Conservation (phyloP, 1,284 basidiomycete species). For the Fomes fomentarius region DNA sequence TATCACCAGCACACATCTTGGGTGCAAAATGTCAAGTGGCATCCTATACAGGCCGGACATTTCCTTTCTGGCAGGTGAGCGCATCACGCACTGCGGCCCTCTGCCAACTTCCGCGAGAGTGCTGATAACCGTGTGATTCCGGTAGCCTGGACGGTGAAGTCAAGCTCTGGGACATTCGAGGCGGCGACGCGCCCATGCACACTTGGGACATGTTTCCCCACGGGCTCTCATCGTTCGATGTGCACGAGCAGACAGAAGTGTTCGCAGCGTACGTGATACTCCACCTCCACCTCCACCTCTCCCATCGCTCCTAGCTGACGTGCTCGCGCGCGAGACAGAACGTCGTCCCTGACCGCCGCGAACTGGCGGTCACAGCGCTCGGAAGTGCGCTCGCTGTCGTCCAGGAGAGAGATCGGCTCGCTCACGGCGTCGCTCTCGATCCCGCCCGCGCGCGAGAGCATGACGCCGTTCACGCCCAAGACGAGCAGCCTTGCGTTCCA, state of each 20-base stretch:
- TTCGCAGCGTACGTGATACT: constrained; percentile 77
- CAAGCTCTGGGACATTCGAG: constrained; percentile 90
- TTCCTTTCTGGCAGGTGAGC: constrained; percentile 88
- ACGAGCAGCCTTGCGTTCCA: constrained; percentile 73
- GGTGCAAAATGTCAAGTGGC: constrained; percentile 91
- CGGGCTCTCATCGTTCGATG: constrained; percentile 85
- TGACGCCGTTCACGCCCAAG: constrained; percentile 64
- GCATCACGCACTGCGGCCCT: not conserved
- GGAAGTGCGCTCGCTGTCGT: constrained; percentile 57
- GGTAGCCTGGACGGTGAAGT: constrained; percentile 88
- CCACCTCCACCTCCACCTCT: not conserved
- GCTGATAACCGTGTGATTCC: not conserved
- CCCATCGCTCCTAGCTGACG: too few species aligned
- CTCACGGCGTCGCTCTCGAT: constrained; percentile 57
- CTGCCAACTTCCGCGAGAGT: not conserved
- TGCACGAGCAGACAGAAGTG: constrained; percentile 85
- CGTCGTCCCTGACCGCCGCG: constrained; percentile 60
- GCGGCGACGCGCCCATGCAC: constrained; percentile 61
- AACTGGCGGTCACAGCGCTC: constrained; percentile 69
- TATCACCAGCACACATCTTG: constrained; percentile 88
- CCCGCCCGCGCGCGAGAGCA: constrained; percentile 53
- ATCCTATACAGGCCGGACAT: constrained; percentile 74
- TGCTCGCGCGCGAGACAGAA: constrained; percentile 41
- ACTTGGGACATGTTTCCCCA: constrained; percentile 72
- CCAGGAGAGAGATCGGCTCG: constrained; percentile 48